Conservation (phyloP, 192 early-diverging fungal species). For the Entomortierella chlamydospora region DNA sequence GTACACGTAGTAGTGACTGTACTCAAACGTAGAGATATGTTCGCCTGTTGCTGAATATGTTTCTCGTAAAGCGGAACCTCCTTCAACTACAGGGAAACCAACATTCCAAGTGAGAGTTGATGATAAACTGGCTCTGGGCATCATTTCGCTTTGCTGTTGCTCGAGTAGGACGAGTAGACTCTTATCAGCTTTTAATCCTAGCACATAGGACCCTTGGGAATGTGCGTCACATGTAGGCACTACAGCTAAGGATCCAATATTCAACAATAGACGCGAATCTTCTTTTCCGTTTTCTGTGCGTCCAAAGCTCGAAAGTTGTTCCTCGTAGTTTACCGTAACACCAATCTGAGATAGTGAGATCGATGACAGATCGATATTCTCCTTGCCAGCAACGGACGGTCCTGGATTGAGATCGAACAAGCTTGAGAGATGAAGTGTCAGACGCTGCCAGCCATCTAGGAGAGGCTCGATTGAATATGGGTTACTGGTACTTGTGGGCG, state of each 20-base stretch:
- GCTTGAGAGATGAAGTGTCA: constrained; percentile 33
- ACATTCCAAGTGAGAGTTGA: constrained; percentile 29
- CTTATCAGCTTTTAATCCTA: background rate
- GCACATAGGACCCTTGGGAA: constrained; percentile 15
- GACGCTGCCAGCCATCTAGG: constrained; percentile 12
- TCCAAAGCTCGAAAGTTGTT: background rate
- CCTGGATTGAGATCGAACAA: background rate
- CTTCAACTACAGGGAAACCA: constrained; percentile 15
- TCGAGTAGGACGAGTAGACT: background rate
- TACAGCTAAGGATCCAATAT: constrained; percentile 26
- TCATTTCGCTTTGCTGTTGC: background rate
- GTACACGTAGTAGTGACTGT: constrained; percentile 37
- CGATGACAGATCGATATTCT: background rate
- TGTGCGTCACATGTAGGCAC: constrained; percentile 14
- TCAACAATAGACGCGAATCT: constrained; percentile 6
- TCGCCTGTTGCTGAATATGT: background rate
- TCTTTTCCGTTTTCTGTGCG: background rate
- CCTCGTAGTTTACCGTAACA: constrained; percentile 18
- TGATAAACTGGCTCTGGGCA: background rate
- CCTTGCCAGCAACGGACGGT: background rate
- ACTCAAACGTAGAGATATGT: constrained; percentile 9
- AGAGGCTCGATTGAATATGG: constrained; percentile 21
- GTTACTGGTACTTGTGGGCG: background rate
- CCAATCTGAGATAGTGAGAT: constrained; percentile 35
- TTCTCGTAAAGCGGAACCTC: background rate